Conservation (phyloP, 176 grass and related monocot genomes). For the Oryza glaberrima region DNA sequence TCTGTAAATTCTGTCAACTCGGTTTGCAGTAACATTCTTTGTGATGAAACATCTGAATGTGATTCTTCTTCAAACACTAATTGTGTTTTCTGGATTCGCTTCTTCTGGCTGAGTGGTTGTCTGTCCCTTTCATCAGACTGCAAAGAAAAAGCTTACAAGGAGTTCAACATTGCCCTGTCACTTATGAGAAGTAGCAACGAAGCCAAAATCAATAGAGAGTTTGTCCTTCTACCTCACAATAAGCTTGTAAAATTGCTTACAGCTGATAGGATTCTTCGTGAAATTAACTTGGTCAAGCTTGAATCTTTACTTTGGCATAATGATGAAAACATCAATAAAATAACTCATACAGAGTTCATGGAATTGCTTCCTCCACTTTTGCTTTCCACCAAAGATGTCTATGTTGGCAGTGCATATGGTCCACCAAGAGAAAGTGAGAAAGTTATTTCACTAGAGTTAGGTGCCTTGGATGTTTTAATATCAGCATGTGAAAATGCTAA, state of each 20-base stretch:
- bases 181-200: slow-evolving; percentile 56
- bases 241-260: slow-evolving; percentile 74
- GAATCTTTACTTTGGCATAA: slow-evolving; percentile 81
- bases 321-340: slow-evolving; percentile 81
- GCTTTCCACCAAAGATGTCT: slow-evolving; percentile 81
- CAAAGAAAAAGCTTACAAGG: slow-evolving; percentile 86
- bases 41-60: slow-evolving; percentile 36
- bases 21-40: slow-evolving; percentile 6
- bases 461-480: slow-evolving; percentile 86
- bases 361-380: slow-evolving; percentile 86
- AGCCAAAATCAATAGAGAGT: slow-evolving; percentile 44
- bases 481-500: slow-evolving; percentile 88
- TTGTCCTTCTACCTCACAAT: slow-evolving; percentile 78
- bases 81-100: slow-evolving; percentile 76
- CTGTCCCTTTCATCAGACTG: slow-evolving; percentile 72
- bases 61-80: slow-evolving; percentile 49
- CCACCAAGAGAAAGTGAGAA: slow-evolving; percentile 51
- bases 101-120: slow-evolving; percentile 85
- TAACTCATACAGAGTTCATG: slow-evolving; percentile 81
- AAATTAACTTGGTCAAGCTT: slow-evolving; percentile 95
- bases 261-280: slow-evolving; percentile 79
- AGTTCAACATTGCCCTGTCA: slow-evolving; percentile 74
- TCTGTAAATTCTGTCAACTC: slow-evolving; percentile 40
- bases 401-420: slow-evolving; percentile 55
- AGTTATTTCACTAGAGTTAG: slow-evolving; percentile 72